Percentiles rank a stretch among this genome's conserved stretches.
These are phyloP conservation scores for Rhizomucor pusillus DNA, from an alignment of 371 early-diverging fungal species.

Conservation along the genomic window DNA sequence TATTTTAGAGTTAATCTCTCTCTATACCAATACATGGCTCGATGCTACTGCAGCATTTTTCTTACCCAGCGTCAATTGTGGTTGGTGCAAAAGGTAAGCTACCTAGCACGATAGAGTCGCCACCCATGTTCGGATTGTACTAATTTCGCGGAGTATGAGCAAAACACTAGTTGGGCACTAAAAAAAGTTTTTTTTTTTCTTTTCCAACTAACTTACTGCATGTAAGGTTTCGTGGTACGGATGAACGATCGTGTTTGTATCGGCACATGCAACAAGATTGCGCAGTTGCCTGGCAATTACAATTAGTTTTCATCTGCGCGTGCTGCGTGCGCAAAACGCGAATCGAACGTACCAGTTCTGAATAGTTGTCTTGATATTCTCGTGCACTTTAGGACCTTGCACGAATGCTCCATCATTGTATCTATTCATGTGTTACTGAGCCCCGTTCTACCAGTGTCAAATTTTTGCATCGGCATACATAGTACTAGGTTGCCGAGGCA, in stretches of 20 bases:
- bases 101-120: slow-evolving; percentile 1
- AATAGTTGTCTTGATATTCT: slow-evolving; percentile 11
- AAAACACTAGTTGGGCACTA: slow-evolving; percentile 6
- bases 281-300: slow-evolving; percentile 16
- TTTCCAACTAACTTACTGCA: slow-evolving; percentile 21
- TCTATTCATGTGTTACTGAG: slow-evolving; percentile 1
- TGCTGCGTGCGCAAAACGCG: neutral
- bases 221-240: slow-evolving; percentile 15
- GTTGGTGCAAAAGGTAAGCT: slow-evolving; percentile 21
- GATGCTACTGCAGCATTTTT: no score
- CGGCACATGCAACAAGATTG: slow-evolving; percentile 12
- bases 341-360: slow-evolving; percentile 15
- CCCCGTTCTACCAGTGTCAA: neutral
- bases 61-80: slow-evolving; percentile 16
- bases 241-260: slow-evolving; percentile 7
- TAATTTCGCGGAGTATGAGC: neutral
- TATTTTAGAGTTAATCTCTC: no score
- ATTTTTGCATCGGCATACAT: neutral
- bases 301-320: neutral
- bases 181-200: slow-evolving; percentile 9
- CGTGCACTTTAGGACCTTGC: slow-evolving; percentile 6
- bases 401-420: slow-evolving; percentile 15
- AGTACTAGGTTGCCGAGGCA: neutral
- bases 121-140: slow-evolving; percentile 13
- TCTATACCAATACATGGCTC: no score